Evolutionary conservation across 1,139 yeast species (phyloP).

Genomic region (Geotrichum aggregatum): DNA sequence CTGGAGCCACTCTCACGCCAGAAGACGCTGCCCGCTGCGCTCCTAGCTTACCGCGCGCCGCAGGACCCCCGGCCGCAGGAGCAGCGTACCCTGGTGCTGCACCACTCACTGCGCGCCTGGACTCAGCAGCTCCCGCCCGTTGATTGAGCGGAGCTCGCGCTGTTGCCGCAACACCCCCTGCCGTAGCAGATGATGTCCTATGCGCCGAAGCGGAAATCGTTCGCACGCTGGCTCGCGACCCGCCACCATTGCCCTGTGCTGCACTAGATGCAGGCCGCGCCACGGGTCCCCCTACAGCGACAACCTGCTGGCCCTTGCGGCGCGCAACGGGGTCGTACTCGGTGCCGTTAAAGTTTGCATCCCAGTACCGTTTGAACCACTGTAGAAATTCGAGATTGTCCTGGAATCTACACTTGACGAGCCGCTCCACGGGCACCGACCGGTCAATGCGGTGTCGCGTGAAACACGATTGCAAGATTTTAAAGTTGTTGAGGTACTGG

Average conservation of each 20-base stretch:
- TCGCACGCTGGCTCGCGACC: conserved; percentile 6
- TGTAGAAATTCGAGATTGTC: conserved; percentile 91
- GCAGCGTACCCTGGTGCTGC: conserved; percentile 20
- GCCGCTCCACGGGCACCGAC: conserved; percentile 71
- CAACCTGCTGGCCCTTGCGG: conserved; percentile 40
- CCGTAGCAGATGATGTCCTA: conserved; percentile 11
- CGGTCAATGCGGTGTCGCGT: conserved; percentile 67
- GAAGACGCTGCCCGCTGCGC: conserved; percentile 17
- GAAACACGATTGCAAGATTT: conserved; percentile 75
- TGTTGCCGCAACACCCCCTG: no score
- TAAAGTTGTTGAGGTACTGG: conserved; percentile 76
- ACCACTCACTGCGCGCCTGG: conserved; percentile 6
- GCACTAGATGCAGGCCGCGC: conserved; percentile 7
- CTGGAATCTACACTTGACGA: conserved; percentile 84
- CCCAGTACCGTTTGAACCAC: conserved; percentile 85
- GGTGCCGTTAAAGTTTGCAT: conserved; percentile 58
- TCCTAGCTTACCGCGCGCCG: conserved; percentile 18
- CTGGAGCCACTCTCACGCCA: conserved; percentile 29
- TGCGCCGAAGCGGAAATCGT: conserved; percentile 13
- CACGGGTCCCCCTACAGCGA: background rate
- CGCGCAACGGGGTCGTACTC: conserved; percentile 64
- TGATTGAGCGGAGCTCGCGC: no score
- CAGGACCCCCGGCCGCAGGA: conserved; percentile 22
- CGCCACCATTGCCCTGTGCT: conserved; percentile 3
- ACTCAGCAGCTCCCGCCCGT: no score